phyloP scores from a whole-genome alignment of 78 protist genomes.

The Bodo saltans region DNA sequence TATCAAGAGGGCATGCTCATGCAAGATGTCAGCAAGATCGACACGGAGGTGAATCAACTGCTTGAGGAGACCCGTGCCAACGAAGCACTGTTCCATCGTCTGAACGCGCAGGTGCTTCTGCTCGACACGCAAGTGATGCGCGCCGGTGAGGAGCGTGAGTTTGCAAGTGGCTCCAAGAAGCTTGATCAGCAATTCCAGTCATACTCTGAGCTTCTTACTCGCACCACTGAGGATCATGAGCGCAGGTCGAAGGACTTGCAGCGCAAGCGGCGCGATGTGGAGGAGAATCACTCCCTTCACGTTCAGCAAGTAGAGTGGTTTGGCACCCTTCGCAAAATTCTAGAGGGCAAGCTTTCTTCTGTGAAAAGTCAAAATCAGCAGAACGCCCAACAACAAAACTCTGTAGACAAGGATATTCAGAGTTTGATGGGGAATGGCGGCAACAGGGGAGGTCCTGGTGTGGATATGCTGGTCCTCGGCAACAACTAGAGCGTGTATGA shows the following conservation, averaged over 20 bases:
- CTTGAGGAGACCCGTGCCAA: background rate
- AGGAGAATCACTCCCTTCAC: slow-evolving; percentile 13
- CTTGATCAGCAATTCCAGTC: slow-evolving; percentile 6
- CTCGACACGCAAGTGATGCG: background rate
- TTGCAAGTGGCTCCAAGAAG: background rate
- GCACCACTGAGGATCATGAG: slow-evolving; percentile 15
- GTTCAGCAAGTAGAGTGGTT: slow-evolving; percentile 23
- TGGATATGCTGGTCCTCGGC: background rate
- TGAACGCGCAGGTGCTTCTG: background rate
- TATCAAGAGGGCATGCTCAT: background rate
- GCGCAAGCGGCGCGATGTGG: slow-evolving; percentile 18
- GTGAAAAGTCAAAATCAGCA: background rate
- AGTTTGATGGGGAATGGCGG: too few species aligned
- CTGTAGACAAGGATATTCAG: background rate
- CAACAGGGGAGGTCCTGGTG: background rate
- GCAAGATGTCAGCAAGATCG: background rate
- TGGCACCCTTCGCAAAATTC: background rate
- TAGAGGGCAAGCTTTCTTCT: slow-evolving; percentile 11
- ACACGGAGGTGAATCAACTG: background rate
- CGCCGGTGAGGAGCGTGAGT: slow-evolving; percentile 17
- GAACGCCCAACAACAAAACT: background rate
- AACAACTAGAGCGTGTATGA: too few species aligned
- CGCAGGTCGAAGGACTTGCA: slow-evolving; percentile 5
- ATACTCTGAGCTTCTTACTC: background rate
- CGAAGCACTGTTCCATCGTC: slow-evolving; percentile 31